phyloP scores from a whole-genome alignment of 257 asterid genomes.

The Fraxinus cuspidata region DNA sequence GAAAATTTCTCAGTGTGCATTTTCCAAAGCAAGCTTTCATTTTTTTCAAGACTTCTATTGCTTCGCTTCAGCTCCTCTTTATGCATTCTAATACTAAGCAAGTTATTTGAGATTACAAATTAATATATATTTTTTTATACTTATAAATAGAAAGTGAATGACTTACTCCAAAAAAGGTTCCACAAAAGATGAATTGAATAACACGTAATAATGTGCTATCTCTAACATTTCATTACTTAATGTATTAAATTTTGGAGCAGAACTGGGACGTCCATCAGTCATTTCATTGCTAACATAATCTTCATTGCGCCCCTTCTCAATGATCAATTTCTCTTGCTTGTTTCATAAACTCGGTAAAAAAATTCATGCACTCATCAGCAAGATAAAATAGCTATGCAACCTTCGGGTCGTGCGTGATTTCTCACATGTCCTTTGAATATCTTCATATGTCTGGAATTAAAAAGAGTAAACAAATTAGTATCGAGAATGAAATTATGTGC shows the following conservation, averaged over 20 bases:
- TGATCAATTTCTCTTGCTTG: not conserved
- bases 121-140: too few species aligned
- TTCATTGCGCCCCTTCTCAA: not conserved
- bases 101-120: too few species aligned
- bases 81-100: too few species aligned
- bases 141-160: too few species aligned
- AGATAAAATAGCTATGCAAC: not conserved
- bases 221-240: not conserved
- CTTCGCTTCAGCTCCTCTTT: too few species aligned
- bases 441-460: too few species aligned
- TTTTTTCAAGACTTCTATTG: too few species aligned
- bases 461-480: too few species aligned
- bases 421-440: not conserved
- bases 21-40: too few species aligned
- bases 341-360: not conserved
- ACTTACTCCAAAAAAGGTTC: not conserved
- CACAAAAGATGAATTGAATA: not conserved
- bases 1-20: too few species aligned
- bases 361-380: not conserved
- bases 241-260: too few species aligned
- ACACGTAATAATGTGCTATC: not conserved
- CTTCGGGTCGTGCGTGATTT: not conserved
- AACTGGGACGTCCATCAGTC: not conserved
- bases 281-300: not conserved
- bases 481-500: too few species aligned